These are phyloP conservation scores for Verticillium alfalfae DNA, from an alignment of 2,329 filamentous ascomycete genomes.

Conservation along the genomic window DNA sequence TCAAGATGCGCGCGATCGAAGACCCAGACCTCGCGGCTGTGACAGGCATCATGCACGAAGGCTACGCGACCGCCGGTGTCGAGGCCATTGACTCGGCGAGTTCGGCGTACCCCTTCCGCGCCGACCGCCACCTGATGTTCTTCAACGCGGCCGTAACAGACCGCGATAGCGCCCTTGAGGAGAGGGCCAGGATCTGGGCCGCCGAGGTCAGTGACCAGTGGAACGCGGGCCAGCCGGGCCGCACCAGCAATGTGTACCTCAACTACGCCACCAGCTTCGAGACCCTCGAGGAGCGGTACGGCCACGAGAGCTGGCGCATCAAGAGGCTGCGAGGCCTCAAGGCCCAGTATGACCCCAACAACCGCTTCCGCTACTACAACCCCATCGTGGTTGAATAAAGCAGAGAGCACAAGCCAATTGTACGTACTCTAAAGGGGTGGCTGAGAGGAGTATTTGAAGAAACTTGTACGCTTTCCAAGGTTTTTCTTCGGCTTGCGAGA, in stretches of 20 bases:
- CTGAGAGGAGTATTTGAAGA: too few species aligned
- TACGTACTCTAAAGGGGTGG: neutral
- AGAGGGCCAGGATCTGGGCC: neutral
- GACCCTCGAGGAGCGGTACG: constrained; percentile 13
- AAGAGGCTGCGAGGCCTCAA: constrained; percentile 24
- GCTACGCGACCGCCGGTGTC: constrained; percentile 15
- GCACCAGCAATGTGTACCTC: constrained; percentile 10
- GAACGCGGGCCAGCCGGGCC: constrained; percentile 13
- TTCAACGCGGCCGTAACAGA: neutral
- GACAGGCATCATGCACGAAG: constrained; percentile 14
- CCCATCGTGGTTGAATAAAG: neutral
- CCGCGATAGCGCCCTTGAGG: neutral
- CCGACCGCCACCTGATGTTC: constrained; percentile 12
- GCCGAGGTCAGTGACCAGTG: constrained; percentile 7
- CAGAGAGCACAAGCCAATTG: neutral
- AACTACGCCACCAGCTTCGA: constrained; percentile 18
- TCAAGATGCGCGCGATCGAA: constrained; percentile 9
- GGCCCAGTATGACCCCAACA: constrained; percentile 24
- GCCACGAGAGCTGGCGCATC: constrained; percentile 7
- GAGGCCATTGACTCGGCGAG: constrained; percentile 1
- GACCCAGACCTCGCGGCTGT: constrained; percentile 1
- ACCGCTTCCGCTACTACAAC: constrained; percentile 21
- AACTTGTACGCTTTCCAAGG: too few species aligned
- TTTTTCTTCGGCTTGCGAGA: too few species aligned
- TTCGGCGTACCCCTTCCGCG: constrained; percentile 15